A percentile compares a stretch with the other conserved stretches of the same genome.
phyloP scores from a whole-genome alignment of 2,329 filamentous ascomycete species.

The Colletotrichum ledebouriae region DNA sequence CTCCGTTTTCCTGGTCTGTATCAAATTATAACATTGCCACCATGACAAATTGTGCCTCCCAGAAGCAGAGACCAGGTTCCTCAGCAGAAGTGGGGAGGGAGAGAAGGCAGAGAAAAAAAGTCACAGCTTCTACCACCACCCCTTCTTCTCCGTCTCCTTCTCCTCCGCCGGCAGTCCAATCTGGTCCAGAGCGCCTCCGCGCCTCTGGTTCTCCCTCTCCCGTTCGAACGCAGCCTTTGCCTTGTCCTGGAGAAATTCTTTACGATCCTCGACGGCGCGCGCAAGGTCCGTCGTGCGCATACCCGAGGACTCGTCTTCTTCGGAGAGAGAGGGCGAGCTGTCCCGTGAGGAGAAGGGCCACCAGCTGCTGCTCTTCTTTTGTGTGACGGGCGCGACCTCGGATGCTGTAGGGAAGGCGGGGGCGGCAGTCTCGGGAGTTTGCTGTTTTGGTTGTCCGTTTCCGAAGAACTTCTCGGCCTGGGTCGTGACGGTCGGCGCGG shows the following conservation, averaged over 20 bases:
- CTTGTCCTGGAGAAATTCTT: constrained; percentile 53
- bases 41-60: neutral
- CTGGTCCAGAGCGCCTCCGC: constrained; percentile 65
- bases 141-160: constrained; percentile 57
- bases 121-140: constrained; percentile 54
- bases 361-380: constrained; percentile 48
- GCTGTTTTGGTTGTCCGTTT: constrained; percentile 39
- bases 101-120: neutral
- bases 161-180: constrained; percentile 54
- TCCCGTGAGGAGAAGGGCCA: constrained; percentile 54
- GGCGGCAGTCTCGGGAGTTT: constrained; percentile 29
- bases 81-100: neutral
- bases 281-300: constrained; percentile 49
- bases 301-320: constrained; percentile 50
- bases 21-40: constrained; percentile 34
- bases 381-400: constrained; percentile 11
- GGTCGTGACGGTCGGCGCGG: constrained; percentile 52
- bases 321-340: constrained; percentile 50
- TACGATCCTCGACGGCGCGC: constrained; percentile 46
- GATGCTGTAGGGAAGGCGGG: constrained; percentile 44
- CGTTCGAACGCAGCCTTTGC: constrained; percentile 60
- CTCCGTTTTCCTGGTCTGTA: neutral
- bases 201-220: constrained; percentile 65
- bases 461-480: constrained; percentile 38
- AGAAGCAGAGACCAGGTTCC: neutral